A percentile compares a stretch with the other conserved stretches of the same genome.
Conservation (phyloP, 108 stramenopile species). For the Skeletonema grethae region DNA sequence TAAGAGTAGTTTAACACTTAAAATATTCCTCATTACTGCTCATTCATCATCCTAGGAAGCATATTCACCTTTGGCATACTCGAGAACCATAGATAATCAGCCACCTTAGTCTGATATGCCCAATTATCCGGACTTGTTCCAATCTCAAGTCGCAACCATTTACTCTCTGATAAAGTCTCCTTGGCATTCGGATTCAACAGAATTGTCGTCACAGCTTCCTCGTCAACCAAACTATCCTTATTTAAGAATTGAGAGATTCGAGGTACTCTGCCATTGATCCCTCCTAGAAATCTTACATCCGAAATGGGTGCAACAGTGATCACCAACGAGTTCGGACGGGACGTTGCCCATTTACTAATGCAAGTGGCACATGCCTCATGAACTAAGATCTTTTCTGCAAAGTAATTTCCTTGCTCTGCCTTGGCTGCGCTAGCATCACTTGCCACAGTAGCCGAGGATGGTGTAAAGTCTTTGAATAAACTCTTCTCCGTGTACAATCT, state of each 20-base stretch:
- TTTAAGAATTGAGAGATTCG: slow-evolving; percentile 56
- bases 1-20: too few species aligned
- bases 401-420: slow-evolving; percentile 61
- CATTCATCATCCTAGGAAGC: slow-evolving; percentile 85
- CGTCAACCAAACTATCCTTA: slow-evolving; percentile 49
- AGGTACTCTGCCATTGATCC: slow-evolving; percentile 79
- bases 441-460: slow-evolving; percentile 9
- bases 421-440: slow-evolving; percentile 19
- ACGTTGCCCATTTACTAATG: slow-evolving; percentile 58
- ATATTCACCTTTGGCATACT: slow-evolving; percentile 84
- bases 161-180: slow-evolving; percentile 74
- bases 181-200: slow-evolving; percentile 77
- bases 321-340: slow-evolving; percentile 61
- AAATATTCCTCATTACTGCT: slow-evolving; percentile 9
- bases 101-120: slow-evolving; percentile 78
- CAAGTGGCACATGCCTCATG: slow-evolving; percentile 81
- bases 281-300: slow-evolving; percentile 73
- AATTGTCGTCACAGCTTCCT: slow-evolving; percentile 81
- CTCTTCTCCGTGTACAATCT: slow-evolving; percentile 80
- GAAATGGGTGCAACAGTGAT: slow-evolving; percentile 59
- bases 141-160: slow-evolving; percentile 75
- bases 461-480: slow-evolving; percentile 72
- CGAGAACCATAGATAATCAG: slow-evolving; percentile 87
- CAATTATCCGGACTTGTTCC: slow-evolving; percentile 77
- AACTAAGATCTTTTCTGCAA: slow-evolving; percentile 76